Percentiles rank a stretch among this genome's conserved stretches.
These are phyloP conservation scores for Lanmaoa rubissima DNA, from an alignment of 768 basidiomycete genomes.

Conservation along the genomic window DNA sequence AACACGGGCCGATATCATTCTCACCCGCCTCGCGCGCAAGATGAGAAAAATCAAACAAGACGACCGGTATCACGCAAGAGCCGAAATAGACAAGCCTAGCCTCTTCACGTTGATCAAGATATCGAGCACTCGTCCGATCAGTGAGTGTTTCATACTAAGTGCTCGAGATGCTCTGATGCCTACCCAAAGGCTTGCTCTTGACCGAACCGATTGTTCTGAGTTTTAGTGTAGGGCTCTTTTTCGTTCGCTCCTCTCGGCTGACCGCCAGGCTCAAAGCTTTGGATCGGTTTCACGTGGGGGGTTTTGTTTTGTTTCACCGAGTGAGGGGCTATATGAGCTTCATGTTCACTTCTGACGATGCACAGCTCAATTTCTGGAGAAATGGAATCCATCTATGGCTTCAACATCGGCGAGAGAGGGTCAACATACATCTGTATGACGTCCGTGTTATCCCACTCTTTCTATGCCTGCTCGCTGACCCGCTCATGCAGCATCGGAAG, in stretches of 20 bases:
- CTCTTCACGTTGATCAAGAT: slow-evolving; percentile 61
- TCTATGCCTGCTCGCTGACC: not conserved
- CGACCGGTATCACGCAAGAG: slow-evolving; percentile 54
- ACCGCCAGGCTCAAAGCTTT: slow-evolving; percentile 42
- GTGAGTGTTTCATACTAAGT: slow-evolving; percentile 44
- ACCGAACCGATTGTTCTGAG: slow-evolving; percentile 69
- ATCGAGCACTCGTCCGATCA: slow-evolving; percentile 67
- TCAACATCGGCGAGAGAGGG: slow-evolving; percentile 58
- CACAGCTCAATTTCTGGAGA: slow-evolving; percentile 54
- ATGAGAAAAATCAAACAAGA: slow-evolving; percentile 67
- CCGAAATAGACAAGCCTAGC: slow-evolving; percentile 60
- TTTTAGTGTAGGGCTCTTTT: slow-evolving; percentile 53
- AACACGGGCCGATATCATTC: slow-evolving; percentile 69
- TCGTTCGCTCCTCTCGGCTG: not conserved
- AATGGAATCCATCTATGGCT: slow-evolving; percentile 56
- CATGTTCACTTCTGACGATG: not conserved
- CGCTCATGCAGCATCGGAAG: slow-evolving; percentile 48
- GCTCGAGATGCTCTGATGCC: not conserved
- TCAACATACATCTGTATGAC: slow-evolving; percentile 56
- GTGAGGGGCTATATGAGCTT: slow-evolving; percentile 31
- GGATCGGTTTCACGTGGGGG: slow-evolving; percentile 77
- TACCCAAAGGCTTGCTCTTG: slow-evolving; percentile 21
- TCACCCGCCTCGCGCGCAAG: slow-evolving; percentile 60
- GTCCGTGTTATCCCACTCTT: slow-evolving; percentile 34
- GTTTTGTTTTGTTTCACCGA: slow-evolving; percentile 66